Percentiles rank a stretch among this genome's conserved stretches.
Conservation (phyloP, 805 yeast genomes). For the Candida sakaeoensis region DNA sequence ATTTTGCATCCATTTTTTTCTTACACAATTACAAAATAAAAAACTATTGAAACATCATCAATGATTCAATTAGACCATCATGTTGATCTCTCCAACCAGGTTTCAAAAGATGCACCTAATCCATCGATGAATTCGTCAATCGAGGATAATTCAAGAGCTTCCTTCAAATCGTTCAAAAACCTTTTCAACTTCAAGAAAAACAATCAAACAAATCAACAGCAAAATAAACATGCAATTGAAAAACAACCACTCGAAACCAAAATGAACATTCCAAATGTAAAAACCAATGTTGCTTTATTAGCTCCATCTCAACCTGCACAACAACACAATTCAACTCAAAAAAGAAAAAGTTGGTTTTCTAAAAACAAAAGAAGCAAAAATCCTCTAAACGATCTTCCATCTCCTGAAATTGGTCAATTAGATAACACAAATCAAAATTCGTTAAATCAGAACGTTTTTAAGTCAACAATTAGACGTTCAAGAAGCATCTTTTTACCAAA, state of each 20-base stretch:
- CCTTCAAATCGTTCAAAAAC: background rate
- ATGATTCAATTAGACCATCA: background rate
- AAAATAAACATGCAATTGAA: background rate
- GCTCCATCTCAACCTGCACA: background rate
- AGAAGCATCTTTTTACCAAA: conserved; percentile 1
- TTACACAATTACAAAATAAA: background rate
- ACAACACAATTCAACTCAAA: background rate
- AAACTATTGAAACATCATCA: background rate
- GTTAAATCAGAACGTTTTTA: background rate
- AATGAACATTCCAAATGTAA: background rate
- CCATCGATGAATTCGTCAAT: background rate
- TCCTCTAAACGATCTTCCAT: conserved; percentile 1
- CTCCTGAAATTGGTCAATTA: background rate
- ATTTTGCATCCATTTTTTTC: background rate
- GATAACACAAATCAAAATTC: background rate
- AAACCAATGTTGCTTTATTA: background rate
- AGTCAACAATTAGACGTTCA: conserved; percentile 2
- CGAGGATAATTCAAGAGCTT: background rate
- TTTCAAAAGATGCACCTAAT: background rate
- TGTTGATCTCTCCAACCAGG: background rate
- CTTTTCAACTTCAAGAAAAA: background rate
- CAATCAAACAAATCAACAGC: background rate
- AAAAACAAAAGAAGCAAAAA: background rate
- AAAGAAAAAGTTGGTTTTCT: background rate
- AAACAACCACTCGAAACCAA: background rate